Evolutionary conservation across 371 early-diverging fungal genomes (phyloP), one percentile per base, ranked within the genome.

Genomic region (Mortierella sp.): DNA sequence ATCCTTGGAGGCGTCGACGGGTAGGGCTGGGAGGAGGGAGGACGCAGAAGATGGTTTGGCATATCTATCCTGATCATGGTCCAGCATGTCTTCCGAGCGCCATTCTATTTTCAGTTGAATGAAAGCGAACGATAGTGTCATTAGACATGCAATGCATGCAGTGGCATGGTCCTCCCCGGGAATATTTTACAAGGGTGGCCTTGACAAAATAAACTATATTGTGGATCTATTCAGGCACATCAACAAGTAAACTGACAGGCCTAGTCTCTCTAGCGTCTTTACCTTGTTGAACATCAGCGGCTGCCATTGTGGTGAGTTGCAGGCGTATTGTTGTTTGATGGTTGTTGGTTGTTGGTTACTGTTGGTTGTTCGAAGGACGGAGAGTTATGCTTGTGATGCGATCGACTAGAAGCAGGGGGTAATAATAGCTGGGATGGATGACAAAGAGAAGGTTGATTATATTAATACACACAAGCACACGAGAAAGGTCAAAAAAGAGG

Each of bases 1-100:
- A 24, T 45, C n/a, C n/a, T 44, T 58, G 34, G 54, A 65, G 71
- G 63, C 74, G 47, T 84, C 79, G 47, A 86, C 80, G 0, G 87
- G 82, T 26, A 86, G 44, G 4, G 87, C 82, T 19, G 87, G 83
- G 26, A 86, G 50, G 38, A 86, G 75, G 44, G 68, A 65, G 2
- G 68, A 65, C 0, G 38, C 42, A 19, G 86, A 80, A 1, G 83
- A 75, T 24, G 57, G 75, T 14, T 75, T 74, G 34, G 52, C 19
- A 31, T 55, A 50, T 38, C 72, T 65, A 19, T 71, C 38, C 48
- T 63, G 71, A 28, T 72, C 54, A 54, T 68, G 82, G 44, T 75
- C 57, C 70, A 75, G 74, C 76, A 78, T 9, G 42, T 82, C 82
- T 24, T 47, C 58, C 70, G 84, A 71, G 45, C 60, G 44, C 84